phyloP scores from a whole-genome alignment of 805 yeast species.

The Sugiyamaella lignohabitans region DNA sequence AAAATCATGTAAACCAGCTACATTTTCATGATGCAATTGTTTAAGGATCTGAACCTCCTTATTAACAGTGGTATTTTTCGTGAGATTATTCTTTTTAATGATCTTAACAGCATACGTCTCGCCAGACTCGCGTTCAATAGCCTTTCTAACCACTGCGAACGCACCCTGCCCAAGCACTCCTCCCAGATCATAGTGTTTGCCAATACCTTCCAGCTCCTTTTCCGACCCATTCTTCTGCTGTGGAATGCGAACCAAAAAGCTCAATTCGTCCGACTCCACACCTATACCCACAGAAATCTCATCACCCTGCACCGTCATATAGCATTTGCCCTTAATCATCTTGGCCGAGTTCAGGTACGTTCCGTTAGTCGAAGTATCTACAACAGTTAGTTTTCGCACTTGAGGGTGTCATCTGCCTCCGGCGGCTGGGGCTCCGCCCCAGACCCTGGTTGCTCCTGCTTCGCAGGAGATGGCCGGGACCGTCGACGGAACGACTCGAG shows the following conservation, averaged over 20 bases:
- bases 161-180: constrained; percentile 97
- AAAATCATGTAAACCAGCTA: constrained; percentile 75
- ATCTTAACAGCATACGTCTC: constrained; percentile 86
- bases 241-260: constrained; percentile 43
- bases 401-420: too few relatives aligned
- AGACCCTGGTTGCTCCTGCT: background rate
- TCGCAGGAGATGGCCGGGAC: background rate
- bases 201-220: constrained; percentile 44
- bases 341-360: constrained; percentile 75
- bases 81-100: constrained; percentile 71
- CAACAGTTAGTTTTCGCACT: constrained; percentile 14
- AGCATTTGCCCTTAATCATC: constrained; percentile 69
- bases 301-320: constrained; percentile 84
- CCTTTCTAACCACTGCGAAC: constrained; percentile 90
- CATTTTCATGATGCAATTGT: constrained; percentile 74
- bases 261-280: constrained; percentile 57
- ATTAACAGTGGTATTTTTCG: constrained; percentile 72
- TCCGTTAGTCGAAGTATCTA: constrained; percentile 86
- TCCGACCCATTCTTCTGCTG: constrained; percentile 18
- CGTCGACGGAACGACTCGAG: background rate
- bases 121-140: constrained; percentile 79
- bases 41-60: constrained; percentile 79
- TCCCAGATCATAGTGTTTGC: constrained; percentile 65
- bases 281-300: constrained; percentile 89
- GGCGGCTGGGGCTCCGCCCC: background rate